A percentile compares a stretch with the other conserved stretches of the same genome.
Conservation (phyloP, 2,329 filamentous ascomycete species). For the Phaeosphaeria sp. region DNA sequence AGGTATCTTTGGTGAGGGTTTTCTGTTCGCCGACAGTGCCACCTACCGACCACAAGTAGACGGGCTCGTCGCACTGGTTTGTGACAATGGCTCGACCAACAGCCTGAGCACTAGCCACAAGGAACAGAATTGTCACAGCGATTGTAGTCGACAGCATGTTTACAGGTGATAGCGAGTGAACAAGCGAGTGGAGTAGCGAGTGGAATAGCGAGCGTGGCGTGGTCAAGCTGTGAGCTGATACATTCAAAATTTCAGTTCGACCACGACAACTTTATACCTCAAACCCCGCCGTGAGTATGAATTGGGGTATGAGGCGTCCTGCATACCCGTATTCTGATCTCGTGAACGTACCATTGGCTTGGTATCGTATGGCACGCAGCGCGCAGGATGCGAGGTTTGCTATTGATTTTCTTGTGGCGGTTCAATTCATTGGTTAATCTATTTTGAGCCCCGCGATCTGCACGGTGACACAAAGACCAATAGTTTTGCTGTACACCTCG, state of each 20-base stretch:
- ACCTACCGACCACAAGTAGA: constrained; percentile 43
- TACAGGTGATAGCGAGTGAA: constrained; percentile 6
- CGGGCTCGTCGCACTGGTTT: constrained; percentile 35
- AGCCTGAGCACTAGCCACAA: constrained; percentile 19
- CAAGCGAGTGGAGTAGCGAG: constrained; percentile 1
- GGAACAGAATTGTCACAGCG: constrained; percentile 7
- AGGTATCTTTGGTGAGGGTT: constrained; percentile 25
- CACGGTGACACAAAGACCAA: constrained; percentile 15
- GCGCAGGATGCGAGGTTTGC: constrained; percentile 12
- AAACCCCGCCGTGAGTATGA: not conserved
- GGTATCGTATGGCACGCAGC: constrained; percentile 1
- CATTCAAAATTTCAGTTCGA: not conserved
- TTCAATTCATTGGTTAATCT: constrained; percentile 20
- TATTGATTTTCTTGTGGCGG: constrained; percentile 10
- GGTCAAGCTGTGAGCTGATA: not conserved
- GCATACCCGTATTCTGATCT: not conserved
- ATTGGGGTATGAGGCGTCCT: not conserved
- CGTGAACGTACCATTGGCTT: not conserved
- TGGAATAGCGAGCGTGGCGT: not conserved
- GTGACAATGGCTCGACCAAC: constrained; percentile 40
- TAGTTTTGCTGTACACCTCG: constrained; percentile 1
- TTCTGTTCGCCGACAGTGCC: constrained; percentile 20
- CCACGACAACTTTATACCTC: not conserved
- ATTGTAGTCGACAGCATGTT: constrained; percentile 22
- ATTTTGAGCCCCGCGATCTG: constrained; percentile 20